These are phyloP conservation scores for Fagopyrum homotropicum DNA, from an alignment of 148 eudicot genomes.

Conservation along the genomic window DNA sequence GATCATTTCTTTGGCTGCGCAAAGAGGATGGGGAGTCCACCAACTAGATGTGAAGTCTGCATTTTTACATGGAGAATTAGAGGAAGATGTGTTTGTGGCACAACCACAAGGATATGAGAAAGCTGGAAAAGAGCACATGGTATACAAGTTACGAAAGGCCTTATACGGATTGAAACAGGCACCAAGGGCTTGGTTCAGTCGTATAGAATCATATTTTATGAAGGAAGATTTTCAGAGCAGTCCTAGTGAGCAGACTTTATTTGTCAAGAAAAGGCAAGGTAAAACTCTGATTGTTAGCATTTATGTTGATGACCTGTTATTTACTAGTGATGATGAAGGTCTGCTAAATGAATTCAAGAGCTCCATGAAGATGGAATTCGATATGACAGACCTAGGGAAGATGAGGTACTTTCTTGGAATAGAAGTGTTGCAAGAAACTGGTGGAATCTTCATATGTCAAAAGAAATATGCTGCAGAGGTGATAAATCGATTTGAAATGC, in stretches of 20 bases:
- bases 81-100: background rate
- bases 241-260: background rate
- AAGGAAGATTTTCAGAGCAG: background rate
- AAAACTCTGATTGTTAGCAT: background rate
- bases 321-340: background rate
- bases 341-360: background rate
- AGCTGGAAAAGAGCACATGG: background rate
- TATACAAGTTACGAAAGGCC: background rate
- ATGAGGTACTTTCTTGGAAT: too few relatives aligned
- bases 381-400: too few relatives aligned
- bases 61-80: background rate
- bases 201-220: background rate
- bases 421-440: too few relatives aligned
- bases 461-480: constrained; percentile 7
- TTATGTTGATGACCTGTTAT: constrained; percentile 4
- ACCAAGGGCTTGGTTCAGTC: background rate
- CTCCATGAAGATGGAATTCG: too few relatives aligned
- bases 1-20: too few relatives aligned
- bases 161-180: background rate
- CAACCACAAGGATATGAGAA: background rate
- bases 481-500: background rate
- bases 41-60: constrained; percentile 4
- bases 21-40: background rate
- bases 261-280: background rate
- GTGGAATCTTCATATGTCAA: too few relatives aligned